phyloP scores from a whole-genome alignment of 495 filamentous ascomycete species.

The Collariella sp. region DNA sequence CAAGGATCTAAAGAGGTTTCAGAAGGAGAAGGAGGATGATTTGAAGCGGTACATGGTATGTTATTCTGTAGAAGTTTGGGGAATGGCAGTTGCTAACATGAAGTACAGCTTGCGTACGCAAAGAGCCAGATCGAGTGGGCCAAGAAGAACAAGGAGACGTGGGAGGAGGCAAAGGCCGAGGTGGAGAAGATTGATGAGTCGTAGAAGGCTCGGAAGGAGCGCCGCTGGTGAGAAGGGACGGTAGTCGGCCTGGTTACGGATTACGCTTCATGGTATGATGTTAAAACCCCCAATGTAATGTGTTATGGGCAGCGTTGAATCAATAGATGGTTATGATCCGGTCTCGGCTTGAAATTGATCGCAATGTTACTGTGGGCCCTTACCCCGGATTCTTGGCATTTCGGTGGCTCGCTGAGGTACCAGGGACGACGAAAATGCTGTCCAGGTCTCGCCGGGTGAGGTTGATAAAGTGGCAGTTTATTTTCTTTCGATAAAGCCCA shows the following conservation, averaged over 20 bases:
- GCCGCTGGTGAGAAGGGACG: no score
- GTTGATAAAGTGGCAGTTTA: no score
- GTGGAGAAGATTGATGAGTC: constrained; percentile 72
- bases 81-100: constrained; percentile 12
- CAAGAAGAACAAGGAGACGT: constrained; percentile 90
- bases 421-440: no score
- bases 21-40: constrained; percentile 89
- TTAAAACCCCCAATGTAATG: neutral
- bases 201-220: constrained; percentile 7
- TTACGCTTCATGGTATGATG: no score
- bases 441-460: no score
- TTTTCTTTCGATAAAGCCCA: no score
- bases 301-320: neutral
- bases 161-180: constrained; percentile 92
- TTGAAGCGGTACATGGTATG: constrained; percentile 90
- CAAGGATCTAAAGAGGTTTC: constrained; percentile 84
- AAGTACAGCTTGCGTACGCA: constrained; percentile 73
- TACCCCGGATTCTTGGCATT: no score
- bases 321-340: neutral
- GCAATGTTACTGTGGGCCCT: no score
- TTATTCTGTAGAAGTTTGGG: constrained; percentile 4
- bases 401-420: no score
- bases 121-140: constrained; percentile 96
- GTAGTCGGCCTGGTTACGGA: no score
- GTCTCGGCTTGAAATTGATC: neutral